phyloP scores from a whole-genome alignment of 1,139 yeast species.

The Candida neerlandica region DNA sequence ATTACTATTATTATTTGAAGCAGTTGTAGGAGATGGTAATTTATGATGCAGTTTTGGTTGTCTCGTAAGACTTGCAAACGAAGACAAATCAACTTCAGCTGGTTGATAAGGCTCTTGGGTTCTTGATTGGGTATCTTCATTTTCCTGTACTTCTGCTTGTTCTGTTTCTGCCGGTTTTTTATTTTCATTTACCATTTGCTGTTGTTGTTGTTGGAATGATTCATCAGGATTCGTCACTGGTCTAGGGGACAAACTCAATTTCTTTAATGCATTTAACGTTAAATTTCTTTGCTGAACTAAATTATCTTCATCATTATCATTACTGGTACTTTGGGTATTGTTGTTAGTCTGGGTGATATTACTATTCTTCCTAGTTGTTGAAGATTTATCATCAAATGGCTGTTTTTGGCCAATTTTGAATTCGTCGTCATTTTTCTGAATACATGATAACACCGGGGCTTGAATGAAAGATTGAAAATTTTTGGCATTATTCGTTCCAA shows the following conservation, averaged over 20 bases:
- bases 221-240: slow-evolving; percentile 29
- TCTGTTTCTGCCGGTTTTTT: background rate
- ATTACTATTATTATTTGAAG: background rate
- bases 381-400: slow-evolving; percentile 37
- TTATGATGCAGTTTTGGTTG: slow-evolving; percentile 33
- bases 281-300: slow-evolving; percentile 45
- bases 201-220: background rate
- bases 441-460: slow-evolving; percentile 49
- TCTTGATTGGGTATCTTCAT: slow-evolving; percentile 9
- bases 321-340: background rate
- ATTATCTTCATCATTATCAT: slow-evolving; percentile 29
- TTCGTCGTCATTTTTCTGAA: slow-evolving; percentile 33
- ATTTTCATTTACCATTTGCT: slow-evolving; percentile 1
- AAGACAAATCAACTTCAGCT: slow-evolving; percentile 55
- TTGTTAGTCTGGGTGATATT: slow-evolving; percentile 9
- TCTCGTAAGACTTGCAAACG: slow-evolving; percentile 50
- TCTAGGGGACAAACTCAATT: slow-evolving; percentile 47
- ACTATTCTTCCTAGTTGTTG: slow-evolving; percentile 5
- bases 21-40: slow-evolving; percentile 9
- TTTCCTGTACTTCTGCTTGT: background rate
- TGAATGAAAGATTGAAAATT: slow-evolving; percentile 52
- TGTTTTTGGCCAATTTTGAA: slow-evolving; percentile 46
- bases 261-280: slow-evolving; percentile 49
- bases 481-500: slow-evolving; percentile 23
- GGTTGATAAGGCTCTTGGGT: slow-evolving; percentile 48